phyloP scores from a whole-genome alignment of 306 rosid species.

The Acacia crassicarpa region DNA sequence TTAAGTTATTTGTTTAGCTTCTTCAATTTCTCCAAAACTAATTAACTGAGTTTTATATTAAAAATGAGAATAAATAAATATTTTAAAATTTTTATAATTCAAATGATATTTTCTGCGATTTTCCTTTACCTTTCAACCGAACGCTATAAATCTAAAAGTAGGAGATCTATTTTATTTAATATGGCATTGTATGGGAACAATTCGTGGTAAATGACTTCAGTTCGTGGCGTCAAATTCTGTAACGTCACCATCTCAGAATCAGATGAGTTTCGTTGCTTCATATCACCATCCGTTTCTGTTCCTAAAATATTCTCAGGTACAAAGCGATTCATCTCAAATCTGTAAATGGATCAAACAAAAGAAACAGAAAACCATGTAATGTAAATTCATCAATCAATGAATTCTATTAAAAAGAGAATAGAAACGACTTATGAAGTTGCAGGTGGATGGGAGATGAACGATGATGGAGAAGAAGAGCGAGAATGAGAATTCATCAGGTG shows the following conservation, averaged over 20 bases:
- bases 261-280: background rate
- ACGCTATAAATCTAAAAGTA: background rate
- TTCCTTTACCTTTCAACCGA: background rate
- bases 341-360: background rate
- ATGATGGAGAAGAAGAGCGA: conserved; percentile 64
- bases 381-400: background rate
- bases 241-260: background rate
- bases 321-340: background rate
- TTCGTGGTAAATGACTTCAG: background rate
- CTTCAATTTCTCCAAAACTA: no score
- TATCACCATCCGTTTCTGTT: background rate
- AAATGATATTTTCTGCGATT: no score
- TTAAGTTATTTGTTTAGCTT: no score
- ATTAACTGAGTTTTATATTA: no score
- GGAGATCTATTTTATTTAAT: background rate
- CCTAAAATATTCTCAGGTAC: background rate
- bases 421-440: conserved; percentile 7
- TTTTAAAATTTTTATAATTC: no score
- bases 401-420: background rate
- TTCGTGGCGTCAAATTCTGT: background rate
- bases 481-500: conserved; percentile 28
- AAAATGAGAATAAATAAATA: no score
- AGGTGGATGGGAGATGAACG: conserved; percentile 39
- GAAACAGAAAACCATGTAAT: background rate
- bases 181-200: background rate